A percentile compares a stretch with the other conserved stretches of the same genome.
These are phyloP conservation scores for Bryoerythrophyllum caledonicum DNA, from an alignment of 225 moss, liverwort and hornwort species.

Conservation along the genomic window DNA sequence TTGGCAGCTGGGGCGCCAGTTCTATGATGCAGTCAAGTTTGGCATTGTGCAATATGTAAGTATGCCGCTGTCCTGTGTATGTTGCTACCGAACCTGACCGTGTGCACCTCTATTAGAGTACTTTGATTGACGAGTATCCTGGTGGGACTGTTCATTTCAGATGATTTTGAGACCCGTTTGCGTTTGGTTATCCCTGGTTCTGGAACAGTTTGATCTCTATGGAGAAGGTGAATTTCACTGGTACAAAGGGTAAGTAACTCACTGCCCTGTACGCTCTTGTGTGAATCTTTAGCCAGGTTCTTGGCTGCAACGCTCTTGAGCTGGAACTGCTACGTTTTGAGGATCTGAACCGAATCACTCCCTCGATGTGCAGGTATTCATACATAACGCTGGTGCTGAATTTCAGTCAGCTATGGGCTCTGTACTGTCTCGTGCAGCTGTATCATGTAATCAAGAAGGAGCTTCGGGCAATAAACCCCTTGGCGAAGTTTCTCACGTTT, in stretches of 20 bases:
- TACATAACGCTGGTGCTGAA: constrained; percentile 87
- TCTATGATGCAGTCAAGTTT: constrained; percentile 75
- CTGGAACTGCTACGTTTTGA: not conserved
- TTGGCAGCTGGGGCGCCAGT: constrained; percentile 82
- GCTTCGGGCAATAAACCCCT: constrained; percentile 64
- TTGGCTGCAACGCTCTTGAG: constrained; percentile 6
- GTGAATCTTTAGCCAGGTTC: not conserved
- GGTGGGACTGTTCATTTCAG: constrained; percentile 37
- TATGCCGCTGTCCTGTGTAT: not conserved
- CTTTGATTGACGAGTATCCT: constrained; percentile 11
- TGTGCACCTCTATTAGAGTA: not conserved
- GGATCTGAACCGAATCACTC: not conserved
- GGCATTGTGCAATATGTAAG: constrained; percentile 98
- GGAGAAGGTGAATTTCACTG: constrained; percentile 80
- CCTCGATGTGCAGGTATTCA: constrained; percentile 64
- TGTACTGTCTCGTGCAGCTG: constrained; percentile 76
- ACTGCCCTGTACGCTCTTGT: not conserved
- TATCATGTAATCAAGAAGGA: constrained; percentile 56
- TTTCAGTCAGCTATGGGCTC: constrained; percentile 97
- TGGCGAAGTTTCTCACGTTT: constrained; percentile 90
- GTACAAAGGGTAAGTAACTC: constrained; percentile 60
- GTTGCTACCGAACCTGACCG: not conserved
- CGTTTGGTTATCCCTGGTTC: constrained; percentile 72
- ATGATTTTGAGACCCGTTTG: constrained; percentile 89
- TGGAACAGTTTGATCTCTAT: constrained; percentile 60